Evolutionary conservation across 768 basidiomycete genomes (phyloP), one percentile per base, ranked within the genome.

Genomic region (Tephrocybe sp.): DNA sequence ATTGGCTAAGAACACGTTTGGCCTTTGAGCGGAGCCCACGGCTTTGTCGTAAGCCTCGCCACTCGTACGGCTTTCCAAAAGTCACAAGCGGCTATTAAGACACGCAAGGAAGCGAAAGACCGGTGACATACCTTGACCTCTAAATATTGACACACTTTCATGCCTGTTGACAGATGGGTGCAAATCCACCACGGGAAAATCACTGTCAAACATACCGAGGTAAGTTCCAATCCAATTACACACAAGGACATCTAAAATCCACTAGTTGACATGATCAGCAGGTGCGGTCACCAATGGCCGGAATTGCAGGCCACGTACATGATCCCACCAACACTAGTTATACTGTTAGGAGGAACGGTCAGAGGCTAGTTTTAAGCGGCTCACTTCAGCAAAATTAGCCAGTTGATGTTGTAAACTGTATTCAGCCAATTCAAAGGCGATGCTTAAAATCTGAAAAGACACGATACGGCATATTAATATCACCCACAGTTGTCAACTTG

Each of bases 221-320:
- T 89, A 91, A 6, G 88, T 88, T 39, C 91, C 91, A 49, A 90
- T 61, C 91, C 91, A 92, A 65, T 93, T 93, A 71, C 90, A 93
- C 34, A 92, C 58, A 44, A 92, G 72, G 39, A 93, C 91, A 66
- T 93, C 90, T 45, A 93, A 74, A 55, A 93, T 74, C 90, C 90
- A 93, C 89, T 92, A 60, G 20, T 20, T 44, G 41, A 52, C 51
- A 45, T 26, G 26, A 45, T 52, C 43, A 40, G 47, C 49, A 33
- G 39, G 42, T 45, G 51, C 53, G 53, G 30, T 17, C 16, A 13
- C 46, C 49, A 53, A 22, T n/a, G 49, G 31, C 26, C 38, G 49
- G 30, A 31, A 32, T 43, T 36, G 22, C 48, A 7, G 55, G 33
- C 45, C 7, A 72, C 82, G 61, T 72, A 91, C 89, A 73, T 93